These are phyloP conservation scores for Camellia oleifera DNA, from an alignment of 179 eudicot genomes.

Conservation along the genomic window DNA sequence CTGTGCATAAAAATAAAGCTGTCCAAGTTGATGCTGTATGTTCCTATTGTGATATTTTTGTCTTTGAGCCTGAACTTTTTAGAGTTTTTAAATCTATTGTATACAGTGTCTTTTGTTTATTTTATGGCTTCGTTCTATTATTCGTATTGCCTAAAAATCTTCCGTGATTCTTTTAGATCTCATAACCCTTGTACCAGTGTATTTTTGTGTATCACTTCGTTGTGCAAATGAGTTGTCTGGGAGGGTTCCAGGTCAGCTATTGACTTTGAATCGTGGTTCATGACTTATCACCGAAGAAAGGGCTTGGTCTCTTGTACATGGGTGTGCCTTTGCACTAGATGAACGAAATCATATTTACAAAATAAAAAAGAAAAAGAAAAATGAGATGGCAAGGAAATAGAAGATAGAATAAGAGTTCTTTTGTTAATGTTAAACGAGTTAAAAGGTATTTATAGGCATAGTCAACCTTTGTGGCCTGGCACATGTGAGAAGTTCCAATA, in stretches of 20 bases:
- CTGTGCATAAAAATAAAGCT: conserved; percentile 81
- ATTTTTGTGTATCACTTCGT: background rate
- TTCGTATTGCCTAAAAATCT: background rate
- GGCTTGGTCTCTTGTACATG: too few species aligned
- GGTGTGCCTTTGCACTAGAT: too few species aligned
- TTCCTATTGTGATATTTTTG: conserved; percentile 5
- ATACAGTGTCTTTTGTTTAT: background rate
- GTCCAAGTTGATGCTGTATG: conserved; percentile 92
- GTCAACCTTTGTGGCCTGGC: too few species aligned
- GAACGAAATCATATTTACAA: too few species aligned
- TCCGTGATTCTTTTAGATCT: background rate
- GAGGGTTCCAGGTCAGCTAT: background rate
- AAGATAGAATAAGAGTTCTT: too few species aligned
- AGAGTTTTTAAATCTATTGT: background rate
- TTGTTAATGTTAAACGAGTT: too few species aligned
- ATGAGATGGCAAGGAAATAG: too few species aligned
- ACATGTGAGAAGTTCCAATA: too few species aligned
- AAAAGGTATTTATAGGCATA: too few species aligned
- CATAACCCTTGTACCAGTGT: background rate
- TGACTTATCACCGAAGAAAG: background rate
- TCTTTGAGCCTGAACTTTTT: background rate
- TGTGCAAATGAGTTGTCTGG: background rate
- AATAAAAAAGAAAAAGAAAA: too few species aligned
- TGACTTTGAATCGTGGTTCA: background rate
- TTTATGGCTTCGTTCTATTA: background rate